These are phyloP conservation scores for Dictyostelium gargantuum DNA, from an alignment of 208 protist genomes.

Conservation along the genomic window DNA sequence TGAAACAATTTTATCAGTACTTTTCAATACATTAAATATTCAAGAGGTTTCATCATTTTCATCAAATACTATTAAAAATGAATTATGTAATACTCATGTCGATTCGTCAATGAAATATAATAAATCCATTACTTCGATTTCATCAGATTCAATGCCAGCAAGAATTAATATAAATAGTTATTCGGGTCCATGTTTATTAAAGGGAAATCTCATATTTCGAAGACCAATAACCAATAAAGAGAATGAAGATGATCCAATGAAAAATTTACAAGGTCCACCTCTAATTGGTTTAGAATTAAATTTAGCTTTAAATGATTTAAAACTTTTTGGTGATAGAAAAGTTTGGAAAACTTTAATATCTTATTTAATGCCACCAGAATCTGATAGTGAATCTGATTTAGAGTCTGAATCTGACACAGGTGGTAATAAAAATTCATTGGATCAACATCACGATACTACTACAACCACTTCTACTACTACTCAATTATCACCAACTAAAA, in stretches of 20 bases:
- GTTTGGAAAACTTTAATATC: slow-evolving; percentile 47
- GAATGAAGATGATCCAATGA: neutral
- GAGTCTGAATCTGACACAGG: neutral
- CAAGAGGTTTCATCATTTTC: neutral
- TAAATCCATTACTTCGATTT: slow-evolving; percentile 27
- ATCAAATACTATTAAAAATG: neutral
- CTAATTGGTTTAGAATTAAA: slow-evolving; percentile 44
- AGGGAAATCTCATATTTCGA: slow-evolving; percentile 49
- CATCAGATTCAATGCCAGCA: slow-evolving; percentile 8
- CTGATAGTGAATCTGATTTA: slow-evolving; percentile 24
- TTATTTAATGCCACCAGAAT: slow-evolving; percentile 32
- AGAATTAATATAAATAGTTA: slow-evolving; percentile 43
- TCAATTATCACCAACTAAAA: neutral
- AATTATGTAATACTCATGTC: neutral
- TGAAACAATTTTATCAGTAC: slow-evolving; percentile 8
- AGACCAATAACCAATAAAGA: slow-evolving; percentile 6
- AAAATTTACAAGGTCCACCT: neutral
- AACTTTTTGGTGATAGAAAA: slow-evolving; percentile 5
- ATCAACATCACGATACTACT: neutral
- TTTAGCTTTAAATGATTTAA: slow-evolving; percentile 23
- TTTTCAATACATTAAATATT: neutral
- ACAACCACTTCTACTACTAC: neutral
- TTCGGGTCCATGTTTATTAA: slow-evolving; percentile 16
- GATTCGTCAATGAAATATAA: neutral
- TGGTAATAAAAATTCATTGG: neutral